phyloP scores from a whole-genome alignment of 306 rosid genomes.

The Castanea sativa region DNA sequence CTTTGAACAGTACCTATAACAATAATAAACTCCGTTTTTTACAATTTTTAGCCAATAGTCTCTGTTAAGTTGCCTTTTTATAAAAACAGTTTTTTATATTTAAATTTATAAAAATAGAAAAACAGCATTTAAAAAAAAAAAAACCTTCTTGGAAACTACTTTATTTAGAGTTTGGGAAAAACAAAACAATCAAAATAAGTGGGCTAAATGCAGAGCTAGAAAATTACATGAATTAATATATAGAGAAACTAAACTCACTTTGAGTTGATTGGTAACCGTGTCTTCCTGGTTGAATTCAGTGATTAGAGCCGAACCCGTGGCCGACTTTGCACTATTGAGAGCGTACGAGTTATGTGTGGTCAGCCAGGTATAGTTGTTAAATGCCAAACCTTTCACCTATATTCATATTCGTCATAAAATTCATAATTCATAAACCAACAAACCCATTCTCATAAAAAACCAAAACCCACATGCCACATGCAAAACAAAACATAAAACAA shows the following conservation, averaged over 20 bases:
- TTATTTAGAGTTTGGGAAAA: neutral
- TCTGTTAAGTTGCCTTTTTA: too few relatives aligned
- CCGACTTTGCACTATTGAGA: slow-evolving; percentile 56
- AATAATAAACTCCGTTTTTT: too few relatives aligned
- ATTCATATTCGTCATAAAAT: too few relatives aligned
- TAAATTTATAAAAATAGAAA: too few relatives aligned
- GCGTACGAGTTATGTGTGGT: slow-evolving; percentile 91
- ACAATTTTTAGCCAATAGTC: too few relatives aligned
- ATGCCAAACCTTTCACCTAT: slow-evolving; percentile 76
- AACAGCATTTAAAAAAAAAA: too few relatives aligned
- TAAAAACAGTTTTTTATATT: too few relatives aligned
- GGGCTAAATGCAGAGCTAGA: neutral
- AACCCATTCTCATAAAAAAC: neutral
- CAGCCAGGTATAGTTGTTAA: slow-evolving; percentile 85
- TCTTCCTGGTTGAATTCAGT: slow-evolving; percentile 85
- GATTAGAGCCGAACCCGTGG: slow-evolving; percentile 51
- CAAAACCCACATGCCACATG: neutral
- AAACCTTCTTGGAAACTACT: too few relatives aligned
- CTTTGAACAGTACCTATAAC: too few relatives aligned
- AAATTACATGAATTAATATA: neutral
- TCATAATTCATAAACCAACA: neutral
- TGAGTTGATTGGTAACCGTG: slow-evolving; percentile 66
- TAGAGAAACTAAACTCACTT: slow-evolving; percentile 42
- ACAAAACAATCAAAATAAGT: neutral
- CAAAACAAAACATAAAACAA: neutral